Base-by-base conservation (phyloP, 2,329 filamentous ascomycete genomes). In the Aspergillus alliaceus region DNA sequence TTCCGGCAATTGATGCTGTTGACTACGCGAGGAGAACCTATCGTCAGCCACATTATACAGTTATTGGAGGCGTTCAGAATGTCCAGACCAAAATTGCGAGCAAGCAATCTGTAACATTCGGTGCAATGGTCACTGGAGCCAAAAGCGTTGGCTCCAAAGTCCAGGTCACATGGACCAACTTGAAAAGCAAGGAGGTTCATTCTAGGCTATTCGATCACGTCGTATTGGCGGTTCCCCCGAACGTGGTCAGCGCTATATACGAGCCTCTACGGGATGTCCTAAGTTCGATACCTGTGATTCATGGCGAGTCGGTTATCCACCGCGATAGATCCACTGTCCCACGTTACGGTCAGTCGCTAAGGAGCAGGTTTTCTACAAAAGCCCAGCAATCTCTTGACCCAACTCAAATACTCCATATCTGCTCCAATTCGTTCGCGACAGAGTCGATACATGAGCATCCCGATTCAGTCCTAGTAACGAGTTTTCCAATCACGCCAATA, bases 191-290 rank as follows among this genome's bases (percentile, higher is more conserved):
- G 2, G 62, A 72, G 25, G 11, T 54, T 54, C 42, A 20, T 9
- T 51, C 12, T 22, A 51, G 47, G 35, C 44, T 27, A n/a, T 62
- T 60, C 42, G 59, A 63, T 29, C 47, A 72, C 2, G 81, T 83
- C 0, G 71, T 86, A n/a, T 72, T 86, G 1, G 82, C 82, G 1
- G 80, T 86, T 1, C 83, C 0, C n/a, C 84, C 84, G 0, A 77
- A 84, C 59, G 77, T 83, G 4, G 81, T 80, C 0, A 78, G 75
- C 5, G 68, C 67, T 6, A 74, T 86, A 11, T 86, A 82, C 57
- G 60, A 67, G 1, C 80, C 80, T 0, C 62, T 83, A 11, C 24
- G 37, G 3, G 18, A 29, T 7, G 27, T 85, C 15, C 83, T 83
- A 0, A 82, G 44, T 12, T 48, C 60, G 6, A 29, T 57, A 35